Conservation (phyloP, 768 basidiomycete species). For the Lactifluus pinguis region DNA sequence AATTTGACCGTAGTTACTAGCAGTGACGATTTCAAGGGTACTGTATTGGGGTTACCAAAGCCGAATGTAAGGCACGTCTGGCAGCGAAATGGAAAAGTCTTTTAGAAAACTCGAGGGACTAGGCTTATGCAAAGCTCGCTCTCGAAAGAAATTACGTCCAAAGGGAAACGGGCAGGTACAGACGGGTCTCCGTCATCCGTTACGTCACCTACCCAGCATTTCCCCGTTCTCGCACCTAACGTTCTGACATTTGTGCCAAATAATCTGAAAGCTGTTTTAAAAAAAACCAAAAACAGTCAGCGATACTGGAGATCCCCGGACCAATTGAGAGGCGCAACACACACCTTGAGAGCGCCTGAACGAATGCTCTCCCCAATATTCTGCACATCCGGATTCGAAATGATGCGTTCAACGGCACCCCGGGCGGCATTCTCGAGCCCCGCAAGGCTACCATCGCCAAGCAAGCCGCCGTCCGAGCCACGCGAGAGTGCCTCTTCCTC, state of each 20-base stretch:
- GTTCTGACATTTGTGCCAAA: conserved; percentile 41
- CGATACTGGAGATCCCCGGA: neutral
- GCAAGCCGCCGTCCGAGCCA: conserved; percentile 46
- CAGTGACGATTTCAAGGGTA: too few species aligned
- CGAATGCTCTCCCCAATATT: conserved; percentile 73
- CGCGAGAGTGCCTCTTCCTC: conserved; percentile 47
- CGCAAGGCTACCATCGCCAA: conserved; percentile 43
- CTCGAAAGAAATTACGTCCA: too few species aligned
- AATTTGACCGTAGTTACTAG: too few species aligned
- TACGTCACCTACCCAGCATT: too few species aligned
- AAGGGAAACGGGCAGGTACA: too few species aligned
- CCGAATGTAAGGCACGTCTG: too few species aligned
- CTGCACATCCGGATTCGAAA: conserved; percentile 84
- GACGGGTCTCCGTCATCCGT: too few species aligned
- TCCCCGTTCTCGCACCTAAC: neutral
- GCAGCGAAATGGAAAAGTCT: too few species aligned
- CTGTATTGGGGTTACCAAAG: too few species aligned
- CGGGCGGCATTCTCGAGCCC: conserved; percentile 55
- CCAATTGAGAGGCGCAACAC: conserved; percentile 23
- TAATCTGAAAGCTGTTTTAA: conserved; percentile 35
- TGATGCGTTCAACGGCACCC: conserved; percentile 63
- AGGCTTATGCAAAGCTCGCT: too few species aligned
- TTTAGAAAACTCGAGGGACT: too few species aligned
- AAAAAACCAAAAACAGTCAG: neutral
- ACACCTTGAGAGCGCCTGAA: conserved; percentile 72